Conservation (phyloP, 305 asterid genomes). For the Solanum aculeatissimum region DNA sequence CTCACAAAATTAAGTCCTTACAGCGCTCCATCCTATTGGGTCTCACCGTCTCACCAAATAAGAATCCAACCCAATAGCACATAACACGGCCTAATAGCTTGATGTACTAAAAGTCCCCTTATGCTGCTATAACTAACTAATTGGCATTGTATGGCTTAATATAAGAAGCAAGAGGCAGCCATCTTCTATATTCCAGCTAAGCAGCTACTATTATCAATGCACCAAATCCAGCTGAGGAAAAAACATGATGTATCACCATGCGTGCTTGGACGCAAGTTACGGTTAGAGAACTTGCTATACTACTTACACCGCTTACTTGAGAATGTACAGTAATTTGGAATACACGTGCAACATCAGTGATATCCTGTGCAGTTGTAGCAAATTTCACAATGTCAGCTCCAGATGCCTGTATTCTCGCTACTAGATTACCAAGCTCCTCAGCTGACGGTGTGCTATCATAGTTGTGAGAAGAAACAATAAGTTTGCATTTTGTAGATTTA, state of each 20-base stretch:
- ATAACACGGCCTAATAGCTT: neutral
- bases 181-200: neutral
- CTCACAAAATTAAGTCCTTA: neutral
- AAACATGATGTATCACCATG: neutral
- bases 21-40: neutral
- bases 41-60: neutral
- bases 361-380: constrained; percentile 84
- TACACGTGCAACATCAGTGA: constrained; percentile 83
- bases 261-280: neutral
- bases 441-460: constrained; percentile 66
- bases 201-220: neutral
- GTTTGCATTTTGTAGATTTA: constrained; percentile 62
- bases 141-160: neutral
- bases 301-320: constrained; percentile 59
- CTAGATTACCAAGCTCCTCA: constrained; percentile 83
- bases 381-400: constrained; percentile 96
- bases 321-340: constrained; percentile 82
- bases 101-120: neutral
- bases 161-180: neutral
- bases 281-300: neutral
- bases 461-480: constrained; percentile 90
- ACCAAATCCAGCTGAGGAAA: neutral
- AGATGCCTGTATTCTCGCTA: constrained; percentile 79
- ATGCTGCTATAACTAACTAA: neutral
- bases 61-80: neutral